A percentile compares a stretch with the other conserved stretches of the same genome.
Evolutionary conservation across 2,329 filamentous ascomycete genomes (phyloP).

Genomic region (Lecanicillium sp.): DNA sequence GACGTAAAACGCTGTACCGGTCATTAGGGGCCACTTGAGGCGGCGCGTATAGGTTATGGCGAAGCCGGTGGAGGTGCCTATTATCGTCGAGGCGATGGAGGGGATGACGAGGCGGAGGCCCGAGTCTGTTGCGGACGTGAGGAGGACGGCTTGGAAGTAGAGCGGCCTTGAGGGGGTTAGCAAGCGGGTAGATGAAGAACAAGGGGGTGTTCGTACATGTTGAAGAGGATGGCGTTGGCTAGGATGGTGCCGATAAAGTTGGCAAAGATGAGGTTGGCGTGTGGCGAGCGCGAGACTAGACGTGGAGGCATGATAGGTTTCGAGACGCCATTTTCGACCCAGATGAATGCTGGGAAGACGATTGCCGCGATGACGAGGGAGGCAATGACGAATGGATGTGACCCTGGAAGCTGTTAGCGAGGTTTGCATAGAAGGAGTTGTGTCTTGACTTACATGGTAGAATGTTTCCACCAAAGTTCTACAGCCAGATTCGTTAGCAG

Average conservation of each 20-base stretch:
- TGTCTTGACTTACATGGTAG: constrained; percentile 40
- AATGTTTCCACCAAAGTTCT: constrained; percentile 58
- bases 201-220: constrained; percentile 33
- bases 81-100: constrained; percentile 45
- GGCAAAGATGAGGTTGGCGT: constrained; percentile 49
- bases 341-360: constrained; percentile 43
- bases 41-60: constrained; percentile 51
- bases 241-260: constrained; percentile 46
- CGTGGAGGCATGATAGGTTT: constrained; percentile 54
- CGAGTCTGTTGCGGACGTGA: constrained; percentile 60
- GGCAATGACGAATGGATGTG: constrained; percentile 48
- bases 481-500: constrained; percentile 2
- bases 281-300: constrained; percentile 41
- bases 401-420: constrained; percentile 30
- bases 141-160: constrained; percentile 69
- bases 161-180: constrained; percentile 44
- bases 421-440: background rate
- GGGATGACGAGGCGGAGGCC: constrained; percentile 65
- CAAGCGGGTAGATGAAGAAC: background rate
- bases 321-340: constrained; percentile 39
- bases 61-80: constrained; percentile 53
- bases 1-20: constrained; percentile 41
- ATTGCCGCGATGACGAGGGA: constrained; percentile 41
- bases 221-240: constrained; percentile 50
- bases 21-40: constrained; percentile 50